These are phyloP conservation scores for Pseudogymnoascus sp. DNA, from an alignment of 2,329 filamentous ascomycete genomes.

Conservation along the genomic window DNA sequence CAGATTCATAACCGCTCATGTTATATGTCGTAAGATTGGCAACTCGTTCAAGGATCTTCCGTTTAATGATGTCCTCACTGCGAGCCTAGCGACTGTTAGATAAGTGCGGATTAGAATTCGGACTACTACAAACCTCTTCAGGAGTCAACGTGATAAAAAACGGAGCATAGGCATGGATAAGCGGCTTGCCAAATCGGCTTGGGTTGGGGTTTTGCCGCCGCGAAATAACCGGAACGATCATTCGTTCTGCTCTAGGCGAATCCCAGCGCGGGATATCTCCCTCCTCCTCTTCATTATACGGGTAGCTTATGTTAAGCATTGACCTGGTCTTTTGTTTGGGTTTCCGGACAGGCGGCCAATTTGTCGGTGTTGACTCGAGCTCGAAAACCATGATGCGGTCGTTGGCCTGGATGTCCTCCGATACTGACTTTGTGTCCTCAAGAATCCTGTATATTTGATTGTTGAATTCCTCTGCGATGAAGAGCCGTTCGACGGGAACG, in stretches of 20 bases:
- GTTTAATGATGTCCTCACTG: conserved; percentile 62
- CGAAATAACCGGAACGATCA: conserved; percentile 68
- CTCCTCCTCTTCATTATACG: conserved; percentile 38
- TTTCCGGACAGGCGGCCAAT: conserved; percentile 55
- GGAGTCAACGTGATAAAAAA: conserved; percentile 70
- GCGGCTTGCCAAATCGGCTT: conserved; percentile 30
- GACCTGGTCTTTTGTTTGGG: conserved; percentile 36
- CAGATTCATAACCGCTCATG: conserved; percentile 46
- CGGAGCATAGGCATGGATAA: conserved; percentile 33
- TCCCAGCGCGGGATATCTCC: conserved; percentile 46
- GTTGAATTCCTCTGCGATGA: conserved; percentile 76
- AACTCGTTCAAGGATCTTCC: conserved; percentile 72
- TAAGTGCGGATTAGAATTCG: conserved; percentile 29
- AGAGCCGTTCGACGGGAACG: conserved; percentile 58
- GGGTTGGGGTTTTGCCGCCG: conserved; percentile 37
- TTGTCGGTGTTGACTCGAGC: conserved; percentile 70
- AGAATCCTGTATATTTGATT: conserved; percentile 83
- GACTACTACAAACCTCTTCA: conserved; percentile 51
- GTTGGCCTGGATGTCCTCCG: conserved; percentile 59
- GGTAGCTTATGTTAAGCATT: conserved; percentile 42
- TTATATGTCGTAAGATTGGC: conserved; percentile 68
- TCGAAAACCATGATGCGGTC: conserved; percentile 70
- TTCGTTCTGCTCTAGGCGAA: conserved; percentile 54
- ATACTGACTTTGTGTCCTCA: conserved; percentile 59
- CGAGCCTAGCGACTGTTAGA: conserved; percentile 34